Evolutionary conservation across 768 basidiomycete species (phyloP).

Genomic region (Epithele typhae): DNA sequence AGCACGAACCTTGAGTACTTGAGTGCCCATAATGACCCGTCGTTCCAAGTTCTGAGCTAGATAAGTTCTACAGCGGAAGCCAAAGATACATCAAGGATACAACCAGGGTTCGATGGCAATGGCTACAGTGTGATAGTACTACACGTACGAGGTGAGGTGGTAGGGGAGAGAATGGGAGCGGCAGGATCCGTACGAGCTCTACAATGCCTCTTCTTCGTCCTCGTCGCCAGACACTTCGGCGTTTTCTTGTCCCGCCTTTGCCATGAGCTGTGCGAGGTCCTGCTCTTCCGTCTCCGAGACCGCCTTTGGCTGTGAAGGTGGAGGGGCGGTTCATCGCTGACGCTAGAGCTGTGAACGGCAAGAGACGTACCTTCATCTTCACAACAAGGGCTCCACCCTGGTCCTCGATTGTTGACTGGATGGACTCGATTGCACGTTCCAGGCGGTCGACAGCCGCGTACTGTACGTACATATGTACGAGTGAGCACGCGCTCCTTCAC

Average conservation of each 20-base stretch:
- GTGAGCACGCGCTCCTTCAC: no score
- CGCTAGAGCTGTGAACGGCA: not conserved
- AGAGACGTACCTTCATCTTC: constrained; percentile 82
- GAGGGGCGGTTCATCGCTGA: not conserved
- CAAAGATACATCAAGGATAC: not conserved
- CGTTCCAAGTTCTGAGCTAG: no score
- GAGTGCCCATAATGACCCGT: not conserved
- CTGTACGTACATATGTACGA: no score
- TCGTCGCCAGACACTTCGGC: constrained; percentile 96
- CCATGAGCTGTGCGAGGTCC: constrained; percentile 96
- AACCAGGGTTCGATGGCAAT: not conserved
- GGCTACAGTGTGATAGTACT: constrained; percentile 1
- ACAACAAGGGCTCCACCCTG: constrained; percentile 84
- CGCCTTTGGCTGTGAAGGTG: constrained; percentile 76
- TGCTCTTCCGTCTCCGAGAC: constrained; percentile 97
- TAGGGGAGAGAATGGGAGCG: no score
- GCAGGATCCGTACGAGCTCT: no score
- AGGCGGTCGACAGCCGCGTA: constrained; percentile 77
- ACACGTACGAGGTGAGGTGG: no score
- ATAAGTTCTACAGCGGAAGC: no score
- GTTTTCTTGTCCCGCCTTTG: constrained; percentile 89
- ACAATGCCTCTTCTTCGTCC: constrained; percentile 61
- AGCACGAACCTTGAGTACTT: no score
- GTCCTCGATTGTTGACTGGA: constrained; percentile 78
- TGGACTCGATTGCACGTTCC: constrained; percentile 79